These are phyloP conservation scores for Globisporangium solare DNA, from an alignment of 352 stramenopile species.

Conservation along the genomic window DNA sequence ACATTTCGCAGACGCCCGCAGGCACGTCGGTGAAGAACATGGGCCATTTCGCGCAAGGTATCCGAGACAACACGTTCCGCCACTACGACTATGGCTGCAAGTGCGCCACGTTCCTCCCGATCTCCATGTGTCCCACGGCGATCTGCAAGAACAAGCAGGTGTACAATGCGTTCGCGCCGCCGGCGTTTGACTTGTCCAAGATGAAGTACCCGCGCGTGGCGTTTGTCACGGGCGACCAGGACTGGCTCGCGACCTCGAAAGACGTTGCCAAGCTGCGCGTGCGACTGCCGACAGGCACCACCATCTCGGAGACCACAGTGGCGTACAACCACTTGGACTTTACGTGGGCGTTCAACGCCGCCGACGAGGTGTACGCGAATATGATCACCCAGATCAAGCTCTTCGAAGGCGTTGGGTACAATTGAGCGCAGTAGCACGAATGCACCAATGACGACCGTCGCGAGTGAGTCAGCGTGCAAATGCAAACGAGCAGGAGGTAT, in stretches of 20 bases:
- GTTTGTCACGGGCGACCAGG: constrained; percentile 44
- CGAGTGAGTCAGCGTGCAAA: no score
- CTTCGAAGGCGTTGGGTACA: constrained; percentile 47
- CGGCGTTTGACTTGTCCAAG: constrained; percentile 29
- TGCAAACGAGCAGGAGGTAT: no score
- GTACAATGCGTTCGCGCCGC: constrained; percentile 40
- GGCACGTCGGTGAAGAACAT: constrained; percentile 57
- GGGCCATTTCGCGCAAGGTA: constrained; percentile 45
- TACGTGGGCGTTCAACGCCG: constrained; percentile 59
- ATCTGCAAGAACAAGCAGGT: constrained; percentile 49
- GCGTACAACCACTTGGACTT: constrained; percentile 69
- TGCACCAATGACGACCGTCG: no score
- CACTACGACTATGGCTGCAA: constrained; percentile 53
- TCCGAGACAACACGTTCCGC: constrained; percentile 44
- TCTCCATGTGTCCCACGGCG: constrained; percentile 29
- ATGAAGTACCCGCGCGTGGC: constrained; percentile 47
- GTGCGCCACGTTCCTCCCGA: constrained; percentile 26
- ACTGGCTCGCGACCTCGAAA: constrained; percentile 41
- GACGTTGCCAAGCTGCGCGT: constrained; percentile 44
- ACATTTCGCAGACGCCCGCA: constrained; percentile 46
- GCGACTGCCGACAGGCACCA: constrained; percentile 37
- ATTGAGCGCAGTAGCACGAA: no score
- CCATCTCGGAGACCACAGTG: constrained; percentile 43
- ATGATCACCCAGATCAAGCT: constrained; percentile 49
- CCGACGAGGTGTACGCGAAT: constrained; percentile 49